Conservation (phyloP, 495 filamentous ascomycete genomes). For the Lasiosphaeriaceae sp. region DNA sequence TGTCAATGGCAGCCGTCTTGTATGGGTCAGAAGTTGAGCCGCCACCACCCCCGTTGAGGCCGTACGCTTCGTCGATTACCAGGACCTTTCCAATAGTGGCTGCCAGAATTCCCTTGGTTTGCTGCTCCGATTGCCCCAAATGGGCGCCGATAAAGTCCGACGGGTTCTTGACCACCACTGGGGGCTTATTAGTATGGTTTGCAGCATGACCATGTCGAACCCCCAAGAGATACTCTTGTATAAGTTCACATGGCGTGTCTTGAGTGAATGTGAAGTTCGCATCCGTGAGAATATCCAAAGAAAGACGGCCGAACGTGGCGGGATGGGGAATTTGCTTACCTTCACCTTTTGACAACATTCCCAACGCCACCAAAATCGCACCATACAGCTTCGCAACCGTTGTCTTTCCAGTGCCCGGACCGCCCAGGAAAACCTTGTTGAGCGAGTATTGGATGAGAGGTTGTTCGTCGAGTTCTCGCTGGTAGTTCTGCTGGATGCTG, state of each 20-base stretch:
- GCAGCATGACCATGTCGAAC: too few relatives aligned
- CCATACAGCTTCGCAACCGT: slow-evolving; percentile 73
- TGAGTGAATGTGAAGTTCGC: too few relatives aligned
- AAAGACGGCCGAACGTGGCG: background rate
- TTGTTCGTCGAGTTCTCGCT: slow-evolving; percentile 57
- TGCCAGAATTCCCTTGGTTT: slow-evolving; percentile 68
- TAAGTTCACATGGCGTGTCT: too few relatives aligned
- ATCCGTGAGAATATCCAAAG: too few relatives aligned
- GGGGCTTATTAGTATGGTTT: too few relatives aligned
- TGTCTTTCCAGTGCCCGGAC: slow-evolving; percentile 74
- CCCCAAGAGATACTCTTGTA: too few relatives aligned
- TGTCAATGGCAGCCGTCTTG: slow-evolving; percentile 66
- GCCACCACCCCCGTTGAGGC: slow-evolving; percentile 35
- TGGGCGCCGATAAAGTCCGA: slow-evolving; percentile 65
- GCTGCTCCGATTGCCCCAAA: slow-evolving; percentile 64
- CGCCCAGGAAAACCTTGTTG: slow-evolving; percentile 68
- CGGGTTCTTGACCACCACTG: slow-evolving; percentile 63
- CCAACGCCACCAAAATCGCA: slow-evolving; percentile 57
- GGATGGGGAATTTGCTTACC: slow-evolving; percentile 37
- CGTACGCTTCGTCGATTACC: slow-evolving; percentile 75
- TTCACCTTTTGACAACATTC: slow-evolving; percentile 59
- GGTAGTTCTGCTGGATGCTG: slow-evolving; percentile 58
- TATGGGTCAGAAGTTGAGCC: slow-evolving; percentile 45
- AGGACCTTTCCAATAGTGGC: slow-evolving; percentile 67
- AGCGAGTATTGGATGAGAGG: slow-evolving; percentile 54